phyloP scores from a whole-genome alignment of 2,329 filamentous ascomycete species.

The Rhexocercosporidium sp. region DNA sequence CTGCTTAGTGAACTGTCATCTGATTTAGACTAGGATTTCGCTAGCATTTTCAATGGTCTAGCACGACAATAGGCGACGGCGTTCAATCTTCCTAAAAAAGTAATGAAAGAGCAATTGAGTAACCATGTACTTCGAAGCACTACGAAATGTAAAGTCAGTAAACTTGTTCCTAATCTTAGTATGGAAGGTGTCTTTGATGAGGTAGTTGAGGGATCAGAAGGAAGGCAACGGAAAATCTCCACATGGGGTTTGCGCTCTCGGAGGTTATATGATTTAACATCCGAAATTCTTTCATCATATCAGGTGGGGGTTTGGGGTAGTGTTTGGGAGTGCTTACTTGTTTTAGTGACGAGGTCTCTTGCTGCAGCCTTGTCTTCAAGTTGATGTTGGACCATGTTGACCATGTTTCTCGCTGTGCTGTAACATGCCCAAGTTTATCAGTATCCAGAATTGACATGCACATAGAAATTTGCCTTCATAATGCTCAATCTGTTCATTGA shows the following conservation, averaged over 20 bases:
- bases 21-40: too few species aligned
- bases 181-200: not conserved
- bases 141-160: not conserved
- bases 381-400: not conserved
- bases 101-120: too few species aligned
- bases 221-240: slow-evolving; percentile 99
- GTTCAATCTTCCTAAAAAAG: too few species aligned
- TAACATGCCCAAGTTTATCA: not conserved
- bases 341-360: not conserved
- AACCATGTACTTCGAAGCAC: not conserved
- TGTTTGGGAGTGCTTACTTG: slow-evolving; percentile 1
- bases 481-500: slow-evolving; percentile 2
- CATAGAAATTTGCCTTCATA: not conserved
- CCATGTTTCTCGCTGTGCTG: not conserved
- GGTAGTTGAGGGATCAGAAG: slow-evolving; percentile 75
- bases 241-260: slow-evolving; percentile 93
- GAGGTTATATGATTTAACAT: slow-evolving; percentile 90
- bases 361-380: not conserved
- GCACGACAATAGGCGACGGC: too few species aligned
- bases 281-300: slow-evolving; percentile 93
- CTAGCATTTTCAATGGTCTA: too few species aligned
- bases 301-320: too few species aligned
- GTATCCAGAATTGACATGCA: not conserved
- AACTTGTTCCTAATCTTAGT: not conserved
- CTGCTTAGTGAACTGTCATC: too few species aligned